phyloP scores from a whole-genome alignment of 176 grass and related monocot species.

The Olyra latifolia region DNA sequence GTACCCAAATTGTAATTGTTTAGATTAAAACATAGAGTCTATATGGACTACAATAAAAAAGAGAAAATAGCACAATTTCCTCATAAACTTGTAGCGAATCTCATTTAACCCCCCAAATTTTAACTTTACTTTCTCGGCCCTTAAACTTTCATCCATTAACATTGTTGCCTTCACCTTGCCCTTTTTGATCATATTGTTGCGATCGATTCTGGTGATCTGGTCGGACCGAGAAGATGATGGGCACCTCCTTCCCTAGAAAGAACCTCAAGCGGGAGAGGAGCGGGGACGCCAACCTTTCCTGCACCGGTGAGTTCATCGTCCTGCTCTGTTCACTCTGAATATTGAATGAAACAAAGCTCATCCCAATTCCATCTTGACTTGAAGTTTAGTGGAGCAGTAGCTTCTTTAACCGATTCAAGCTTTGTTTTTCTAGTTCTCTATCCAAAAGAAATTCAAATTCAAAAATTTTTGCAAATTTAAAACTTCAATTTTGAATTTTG shows the following conservation, averaged over 20 bases:
- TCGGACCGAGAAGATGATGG: slow-evolving; percentile 1
- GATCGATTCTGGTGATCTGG: not conserved
- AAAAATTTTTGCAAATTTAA: no score
- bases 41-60: no score
- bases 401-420: not conserved
- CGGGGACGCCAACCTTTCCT: slow-evolving; percentile 10
- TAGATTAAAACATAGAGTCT: no score
- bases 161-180: not conserved
- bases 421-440: not conserved
- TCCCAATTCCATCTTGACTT: not conserved
- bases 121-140: no score
- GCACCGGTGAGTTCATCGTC: slow-evolving; percentile 19
- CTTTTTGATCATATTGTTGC: not conserved
- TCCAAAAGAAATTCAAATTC: no score
- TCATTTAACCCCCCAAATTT: no score
- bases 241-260: not conserved
- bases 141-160: no score
- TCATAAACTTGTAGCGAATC: no score
- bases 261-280: slow-evolving; percentile 6
- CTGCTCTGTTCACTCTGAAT: not conserved
- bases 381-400: not conserved
- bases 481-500: no score
- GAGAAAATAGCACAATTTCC: no score
- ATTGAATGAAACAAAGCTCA: not conserved
- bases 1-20: no score